Base-by-base conservation (phyloP, 1,139 yeast genomes). In the Sugiyamaella castrensis region DNA sequence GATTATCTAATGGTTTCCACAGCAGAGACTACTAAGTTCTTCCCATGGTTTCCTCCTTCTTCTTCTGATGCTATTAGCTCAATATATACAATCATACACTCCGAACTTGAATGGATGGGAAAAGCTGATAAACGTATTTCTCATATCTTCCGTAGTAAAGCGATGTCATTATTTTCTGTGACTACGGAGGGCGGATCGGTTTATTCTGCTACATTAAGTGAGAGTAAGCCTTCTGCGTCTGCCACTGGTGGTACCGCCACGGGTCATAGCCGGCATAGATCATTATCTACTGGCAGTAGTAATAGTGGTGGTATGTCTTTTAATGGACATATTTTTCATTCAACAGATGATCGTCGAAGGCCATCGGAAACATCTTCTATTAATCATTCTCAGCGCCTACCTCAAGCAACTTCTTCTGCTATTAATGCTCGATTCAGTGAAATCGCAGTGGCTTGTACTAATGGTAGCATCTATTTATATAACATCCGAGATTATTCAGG, bases 401-500 rank as follows among this genome's bases (percentile, higher is more conserved):
- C 56, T 31, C 48, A 47, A 11, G 71, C 67, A 2, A 52, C 55
- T 2, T 47, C 53, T 11, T 53, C 63, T 9, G 62, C 68, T 2
- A 61, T 69, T n/a, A 69, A 69, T 42, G 68, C 72, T 1, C 53
- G 70, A n/a, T 69, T 67, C 49, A 64, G 69, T 37, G 55, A 65
- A 13, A 57, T 68, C 8, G 68, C 69, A 1, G 68, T 67, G 10
- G 72, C 71, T 4, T 60, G 68, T 27, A 40, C 53, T 5, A 52
- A 60, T 15, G 73, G 73, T 1, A 37, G 59, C 8, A 58, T 68
- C 2, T 58, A 53, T 43, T 53, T 69, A 16, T 69, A 68, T 57
- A 66, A 64, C 31, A 61, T 69, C 36, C 55, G 61, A 37, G 71
- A 69, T 47, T 67, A 66, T 50, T 51, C 62, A 1, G 72, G 72